These are phyloP conservation scores for Hsuehochloa calcarea DNA, from an alignment of 176 grass and related monocot species.

Conservation along the genomic window DNA sequence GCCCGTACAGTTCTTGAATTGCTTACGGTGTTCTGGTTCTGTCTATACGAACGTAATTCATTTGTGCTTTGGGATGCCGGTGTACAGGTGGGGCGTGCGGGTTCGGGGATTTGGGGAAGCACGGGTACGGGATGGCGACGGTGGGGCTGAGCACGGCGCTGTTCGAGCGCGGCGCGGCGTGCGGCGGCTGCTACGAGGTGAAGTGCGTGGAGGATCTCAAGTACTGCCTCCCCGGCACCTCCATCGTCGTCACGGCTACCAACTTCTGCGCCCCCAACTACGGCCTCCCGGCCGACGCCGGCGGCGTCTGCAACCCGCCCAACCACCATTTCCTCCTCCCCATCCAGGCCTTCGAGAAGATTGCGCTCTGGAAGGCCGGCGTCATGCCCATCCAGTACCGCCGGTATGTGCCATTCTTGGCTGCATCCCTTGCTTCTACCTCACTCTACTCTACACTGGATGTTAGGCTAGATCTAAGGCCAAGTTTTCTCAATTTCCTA, in stretches of 20 bases:
- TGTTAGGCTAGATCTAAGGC: conserved; percentile 42
- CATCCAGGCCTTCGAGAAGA: conserved; percentile 98
- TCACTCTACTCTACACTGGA: conserved; percentile 1
- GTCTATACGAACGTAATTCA: background rate
- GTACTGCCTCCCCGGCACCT: conserved; percentile 92
- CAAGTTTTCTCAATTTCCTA: background rate
- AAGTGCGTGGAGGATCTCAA: conserved; percentile 84
- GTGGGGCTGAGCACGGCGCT: conserved; percentile 86
- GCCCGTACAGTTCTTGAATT: conserved; percentile 28
- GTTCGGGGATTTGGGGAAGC: conserved; percentile 90
- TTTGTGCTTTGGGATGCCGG: conserved; percentile 6
- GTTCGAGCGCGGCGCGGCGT: conserved; percentile 80
- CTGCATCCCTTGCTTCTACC: background rate
- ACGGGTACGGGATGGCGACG: conserved; percentile 91
- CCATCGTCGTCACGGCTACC: conserved; percentile 86
- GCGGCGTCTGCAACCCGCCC: conserved; percentile 88
- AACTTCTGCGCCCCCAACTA: conserved; percentile 98
- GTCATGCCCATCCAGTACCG: conserved; percentile 98
- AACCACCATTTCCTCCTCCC: conserved; percentile 95
- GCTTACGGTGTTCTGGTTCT: background rate
- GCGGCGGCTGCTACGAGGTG: conserved; percentile 98
- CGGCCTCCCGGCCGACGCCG: conserved; percentile 72
- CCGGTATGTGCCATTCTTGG: conserved; percentile 49
- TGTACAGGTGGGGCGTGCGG: conserved; percentile 85
- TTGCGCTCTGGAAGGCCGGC: conserved; percentile 98